Conservation (phyloP, 768 basidiomycete genomes). For the Pisolithus orientalis region DNA sequence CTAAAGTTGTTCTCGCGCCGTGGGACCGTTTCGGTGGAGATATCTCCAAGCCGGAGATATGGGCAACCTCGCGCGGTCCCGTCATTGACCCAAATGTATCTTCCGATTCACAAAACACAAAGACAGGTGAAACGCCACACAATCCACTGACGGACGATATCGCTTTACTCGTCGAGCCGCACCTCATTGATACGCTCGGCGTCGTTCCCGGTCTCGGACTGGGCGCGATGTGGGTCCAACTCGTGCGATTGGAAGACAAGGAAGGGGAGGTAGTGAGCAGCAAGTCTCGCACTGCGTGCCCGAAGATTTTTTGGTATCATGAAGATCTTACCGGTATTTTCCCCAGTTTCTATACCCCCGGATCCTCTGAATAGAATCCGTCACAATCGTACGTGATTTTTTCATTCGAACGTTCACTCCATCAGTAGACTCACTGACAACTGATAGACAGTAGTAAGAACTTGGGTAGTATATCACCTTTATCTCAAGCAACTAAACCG, state of each 20-base stretch:
- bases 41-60: slow-evolving; percentile 31
- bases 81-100: slow-evolving; percentile 20
- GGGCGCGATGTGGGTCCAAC: slow-evolving; percentile 64
- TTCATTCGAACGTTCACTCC: no score
- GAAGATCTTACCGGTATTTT: slow-evolving; percentile 47
- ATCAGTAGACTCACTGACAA: no score
- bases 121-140: slow-evolving; percentile 27
- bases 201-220: slow-evolving; percentile 49
- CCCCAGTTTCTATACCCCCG: slow-evolving; percentile 45
- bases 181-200: slow-evolving; percentile 34
- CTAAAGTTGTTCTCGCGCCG: slow-evolving; percentile 47
- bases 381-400: no score
- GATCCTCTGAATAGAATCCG: not conserved
- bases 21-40: slow-evolving; percentile 43
- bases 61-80: slow-evolving; percentile 31
- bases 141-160: slow-evolving; percentile 54
- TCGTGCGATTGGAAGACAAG: slow-evolving; percentile 35
- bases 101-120: not conserved
- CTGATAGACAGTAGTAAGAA: no score
- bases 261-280: slow-evolving; percentile 3
- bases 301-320: slow-evolving; percentile 48
- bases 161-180: slow-evolving; percentile 47
- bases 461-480: no score
- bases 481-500: no score
- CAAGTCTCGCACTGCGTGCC: slow-evolving; percentile 3